phyloP scores from a whole-genome alignment of 176 grass and related monocot genomes.

The Poa annua region DNA sequence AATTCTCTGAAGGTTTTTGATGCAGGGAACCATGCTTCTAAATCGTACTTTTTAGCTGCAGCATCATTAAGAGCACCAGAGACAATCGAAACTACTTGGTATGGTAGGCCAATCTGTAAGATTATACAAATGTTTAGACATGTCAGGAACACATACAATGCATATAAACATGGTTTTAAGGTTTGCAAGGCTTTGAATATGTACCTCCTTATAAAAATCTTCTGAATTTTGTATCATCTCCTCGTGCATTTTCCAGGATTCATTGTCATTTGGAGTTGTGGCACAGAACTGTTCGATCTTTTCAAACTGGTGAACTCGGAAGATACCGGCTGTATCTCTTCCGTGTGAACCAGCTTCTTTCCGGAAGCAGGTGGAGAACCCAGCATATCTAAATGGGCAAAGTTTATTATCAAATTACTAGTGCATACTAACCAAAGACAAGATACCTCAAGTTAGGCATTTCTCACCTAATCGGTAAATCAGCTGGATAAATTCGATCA shows the following conservation, averaged over 20 bases:
- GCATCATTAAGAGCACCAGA: conserved; percentile 95
- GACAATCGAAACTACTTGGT: conserved; percentile 88
- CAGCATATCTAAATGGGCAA: conserved; percentile 66
- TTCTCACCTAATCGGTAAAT: conserved; percentile 75
- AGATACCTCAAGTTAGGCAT: background rate
- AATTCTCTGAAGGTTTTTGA: conserved; percentile 89
- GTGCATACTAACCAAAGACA: background rate
- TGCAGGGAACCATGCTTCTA: conserved; percentile 97
- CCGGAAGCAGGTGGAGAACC: conserved; percentile 95
- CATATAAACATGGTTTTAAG: conserved; percentile 6
- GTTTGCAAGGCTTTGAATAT: background rate
- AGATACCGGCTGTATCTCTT: conserved; percentile 86
- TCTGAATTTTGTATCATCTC: conserved; percentile 93
- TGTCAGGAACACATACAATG: background rate
- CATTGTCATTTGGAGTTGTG: conserved; percentile 73
- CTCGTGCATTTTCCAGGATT: conserved; percentile 86
- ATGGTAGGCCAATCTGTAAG: conserved; percentile 80
- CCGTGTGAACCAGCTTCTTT: conserved; percentile 97
- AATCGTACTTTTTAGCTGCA: conserved; percentile 93
- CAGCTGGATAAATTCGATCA: conserved; percentile 82
- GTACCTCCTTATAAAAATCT: conserved; percentile 78
- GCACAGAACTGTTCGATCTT: conserved; percentile 94
- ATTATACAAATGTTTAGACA: conserved; percentile 25
- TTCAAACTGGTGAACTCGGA: conserved; percentile 97
- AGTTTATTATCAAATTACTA: conserved; percentile 23